phyloP scores from a whole-genome alignment of 257 asterid species.

The Solanum clarkiae region DNA sequence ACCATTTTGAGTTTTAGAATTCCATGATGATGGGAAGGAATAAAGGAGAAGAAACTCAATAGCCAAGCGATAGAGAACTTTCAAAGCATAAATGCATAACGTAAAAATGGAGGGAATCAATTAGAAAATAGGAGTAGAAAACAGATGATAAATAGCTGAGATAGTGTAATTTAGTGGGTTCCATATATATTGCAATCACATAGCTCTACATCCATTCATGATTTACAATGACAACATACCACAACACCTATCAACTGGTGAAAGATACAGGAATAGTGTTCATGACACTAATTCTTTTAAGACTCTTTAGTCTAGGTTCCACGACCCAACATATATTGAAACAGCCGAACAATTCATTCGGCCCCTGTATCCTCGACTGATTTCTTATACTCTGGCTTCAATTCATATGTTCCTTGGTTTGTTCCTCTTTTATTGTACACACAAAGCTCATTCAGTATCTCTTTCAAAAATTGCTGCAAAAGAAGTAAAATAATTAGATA shows the following conservation, averaged over 20 bases:
- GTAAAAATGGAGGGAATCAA: neutral
- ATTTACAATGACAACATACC: neutral
- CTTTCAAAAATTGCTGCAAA: constrained; percentile 94
- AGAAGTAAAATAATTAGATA: neutral
- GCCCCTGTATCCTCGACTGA: constrained; percentile 83
- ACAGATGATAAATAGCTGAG: neutral
- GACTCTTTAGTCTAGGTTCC: neutral
- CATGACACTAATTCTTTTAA: neutral
- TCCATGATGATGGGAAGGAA: neutral
- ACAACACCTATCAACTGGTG: neutral
- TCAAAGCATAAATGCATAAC: neutral
- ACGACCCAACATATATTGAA: neutral
- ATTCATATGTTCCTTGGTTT: constrained; percentile 96
- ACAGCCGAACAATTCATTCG: constrained; percentile 12
- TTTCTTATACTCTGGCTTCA: constrained; percentile 92
- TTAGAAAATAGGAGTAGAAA: neutral
- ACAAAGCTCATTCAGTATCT: constrained; percentile 85
- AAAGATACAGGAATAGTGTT: neutral
- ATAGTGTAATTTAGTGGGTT: neutral
- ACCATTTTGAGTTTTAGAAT: neutral
- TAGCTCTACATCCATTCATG: neutral
- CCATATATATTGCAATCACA: neutral
- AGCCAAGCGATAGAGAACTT: neutral
- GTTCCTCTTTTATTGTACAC: constrained; percentile 95
- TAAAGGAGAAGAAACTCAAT: neutral